These are phyloP conservation scores for Endoconidiophora laricicola DNA, from an alignment of 2,329 filamentous ascomycete species.

Conservation along the genomic window DNA sequence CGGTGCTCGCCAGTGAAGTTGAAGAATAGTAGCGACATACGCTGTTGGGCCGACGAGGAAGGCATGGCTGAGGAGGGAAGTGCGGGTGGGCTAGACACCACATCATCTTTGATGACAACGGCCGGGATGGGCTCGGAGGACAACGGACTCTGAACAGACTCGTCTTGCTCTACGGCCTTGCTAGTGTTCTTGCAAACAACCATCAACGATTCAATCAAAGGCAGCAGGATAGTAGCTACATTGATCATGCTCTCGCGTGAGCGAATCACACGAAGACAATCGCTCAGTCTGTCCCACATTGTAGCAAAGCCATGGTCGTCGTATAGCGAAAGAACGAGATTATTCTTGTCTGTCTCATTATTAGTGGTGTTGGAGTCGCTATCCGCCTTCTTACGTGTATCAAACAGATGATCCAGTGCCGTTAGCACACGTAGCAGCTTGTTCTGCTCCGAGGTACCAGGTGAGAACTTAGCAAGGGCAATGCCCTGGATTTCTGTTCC, in stretches of 20 bases:
- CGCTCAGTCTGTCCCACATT: conserved; percentile 83
- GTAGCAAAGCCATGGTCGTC: conserved; percentile 79
- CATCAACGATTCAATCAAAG: conserved; percentile 92
- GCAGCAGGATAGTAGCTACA: conserved; percentile 86
- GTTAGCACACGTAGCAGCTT: conserved; percentile 86
- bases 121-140: background rate
- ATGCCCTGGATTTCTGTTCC: conserved; percentile 93
- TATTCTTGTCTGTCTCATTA: conserved; percentile 57
- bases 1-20: conserved; percentile 94
- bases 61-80: conserved; percentile 55
- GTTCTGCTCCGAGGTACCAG: conserved; percentile 87
- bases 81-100: conserved; percentile 24
- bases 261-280: conserved; percentile 73
- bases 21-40: conserved; percentile 87
- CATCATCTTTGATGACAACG: background rate
- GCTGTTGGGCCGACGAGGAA: conserved; percentile 44
- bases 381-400: conserved; percentile 52
- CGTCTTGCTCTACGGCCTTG: conserved; percentile 41
- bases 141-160: background rate
- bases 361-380: conserved; percentile 50
- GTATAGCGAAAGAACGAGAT: conserved; percentile 74
- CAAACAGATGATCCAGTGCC: conserved; percentile 89
- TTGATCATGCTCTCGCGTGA: conserved; percentile 92
- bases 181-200: conserved; percentile 98
- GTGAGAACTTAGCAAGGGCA: conserved; percentile 87